phyloP scores from a whole-genome alignment of 2,329 filamentous ascomycete species.

The Neopestalotiopsis rosae region DNA sequence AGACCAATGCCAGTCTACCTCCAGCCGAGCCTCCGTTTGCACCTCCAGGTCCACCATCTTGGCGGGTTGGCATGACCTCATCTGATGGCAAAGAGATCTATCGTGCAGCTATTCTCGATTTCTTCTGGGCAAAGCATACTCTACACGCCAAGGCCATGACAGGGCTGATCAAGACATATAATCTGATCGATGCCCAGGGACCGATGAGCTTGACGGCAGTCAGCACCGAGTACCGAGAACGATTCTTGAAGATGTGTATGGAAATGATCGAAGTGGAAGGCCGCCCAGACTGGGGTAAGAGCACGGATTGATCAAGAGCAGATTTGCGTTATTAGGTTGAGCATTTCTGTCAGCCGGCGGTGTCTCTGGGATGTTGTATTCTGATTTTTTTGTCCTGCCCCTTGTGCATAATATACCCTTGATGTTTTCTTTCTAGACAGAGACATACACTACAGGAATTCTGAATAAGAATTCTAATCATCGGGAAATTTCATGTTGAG shows the following conservation, averaged over 20 bases:
- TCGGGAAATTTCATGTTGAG: not conserved
- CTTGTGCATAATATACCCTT: not conserved
- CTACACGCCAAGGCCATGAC: slow-evolving; percentile 70
- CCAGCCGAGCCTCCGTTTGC: slow-evolving; percentile 38
- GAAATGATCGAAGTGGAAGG: slow-evolving; percentile 43
- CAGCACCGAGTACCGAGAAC: slow-evolving; percentile 67
- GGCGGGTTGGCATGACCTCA: slow-evolving; percentile 67
- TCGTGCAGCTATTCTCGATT: slow-evolving; percentile 71
- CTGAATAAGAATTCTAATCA: not conserved
- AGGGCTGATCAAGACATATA: slow-evolving; percentile 67
- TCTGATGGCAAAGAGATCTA: slow-evolving; percentile 71
- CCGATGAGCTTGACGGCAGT: slow-evolving; percentile 79
- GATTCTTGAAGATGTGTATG: slow-evolving; percentile 55
- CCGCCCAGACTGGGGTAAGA: slow-evolving; percentile 13
- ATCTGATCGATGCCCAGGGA: slow-evolving; percentile 65
- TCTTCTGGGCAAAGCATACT: slow-evolving; percentile 81
- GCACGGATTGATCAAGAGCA: not conserved
- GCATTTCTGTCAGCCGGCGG: not conserved
- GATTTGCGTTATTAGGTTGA: no score
- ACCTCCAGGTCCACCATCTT: slow-evolving; percentile 48
- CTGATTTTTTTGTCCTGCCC: not conserved
- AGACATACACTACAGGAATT: not conserved
- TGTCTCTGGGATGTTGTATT: not conserved
- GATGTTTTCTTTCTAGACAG: not conserved
- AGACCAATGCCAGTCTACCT: slow-evolving; percentile 36